phyloP scores from a whole-genome alignment of 148 eudicot species.

The Rhododendron ferrugineum region DNA sequence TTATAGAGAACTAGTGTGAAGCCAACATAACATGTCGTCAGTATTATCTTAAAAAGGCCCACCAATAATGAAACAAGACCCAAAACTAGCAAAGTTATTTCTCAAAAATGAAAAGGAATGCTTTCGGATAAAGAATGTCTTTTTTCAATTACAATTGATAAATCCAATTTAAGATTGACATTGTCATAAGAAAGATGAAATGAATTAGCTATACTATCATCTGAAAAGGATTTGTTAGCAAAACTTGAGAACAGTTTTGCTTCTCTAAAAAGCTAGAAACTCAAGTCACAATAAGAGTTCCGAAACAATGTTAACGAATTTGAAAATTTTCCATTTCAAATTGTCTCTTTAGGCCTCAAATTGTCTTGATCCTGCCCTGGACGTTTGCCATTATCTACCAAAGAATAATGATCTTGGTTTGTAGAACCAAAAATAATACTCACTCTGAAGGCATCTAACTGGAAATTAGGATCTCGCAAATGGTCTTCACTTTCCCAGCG shows the following conservation, averaged over 20 bases:
- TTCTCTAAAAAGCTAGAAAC: neutral
- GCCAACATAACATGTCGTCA: neutral
- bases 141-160: neutral
- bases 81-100: neutral
- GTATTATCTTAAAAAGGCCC: neutral
- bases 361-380: neutral
- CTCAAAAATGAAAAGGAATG: neutral
- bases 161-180: neutral
- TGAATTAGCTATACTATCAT: neutral
- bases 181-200: neutral
- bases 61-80: neutral
- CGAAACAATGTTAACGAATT: neutral
- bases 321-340: neutral
- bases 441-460: constrained; percentile 92
- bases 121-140: neutral
- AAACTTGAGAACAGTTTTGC: neutral
- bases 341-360: neutral
- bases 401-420: neutral
- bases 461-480: constrained; percentile 85
- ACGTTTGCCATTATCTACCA: neutral
- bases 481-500: constrained; percentile 97
- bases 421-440: constrained; percentile 5
- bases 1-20: neutral
- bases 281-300: neutral
- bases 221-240: neutral